Base-by-base conservation (phyloP, 1,284 basidiomycete genomes). In the Malassezia yamatoensis region DNA sequence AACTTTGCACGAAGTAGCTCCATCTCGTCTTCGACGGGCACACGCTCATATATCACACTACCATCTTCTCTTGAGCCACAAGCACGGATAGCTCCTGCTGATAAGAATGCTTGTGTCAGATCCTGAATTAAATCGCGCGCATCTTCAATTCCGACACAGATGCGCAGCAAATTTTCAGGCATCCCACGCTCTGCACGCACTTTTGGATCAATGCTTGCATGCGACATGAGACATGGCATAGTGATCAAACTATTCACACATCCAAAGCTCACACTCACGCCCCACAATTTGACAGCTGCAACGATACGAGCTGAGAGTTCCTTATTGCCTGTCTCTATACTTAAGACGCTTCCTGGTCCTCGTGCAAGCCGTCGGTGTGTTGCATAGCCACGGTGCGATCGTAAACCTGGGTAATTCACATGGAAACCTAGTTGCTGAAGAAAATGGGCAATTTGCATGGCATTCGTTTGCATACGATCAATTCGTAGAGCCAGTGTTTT, bases 201-300 rank as follows among this genome's bases (percentile, higher is more conserved):
- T 35, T 88, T 87, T 33, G 93, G 83, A 70, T 96, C 90, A 66
- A 99, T 99, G 38, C 91, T 96, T 29, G 94, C 91, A 77, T 99
- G 94, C 24, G 90, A 94, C 94, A 99, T 98, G 66, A 91, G 84
- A 76, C 94, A 98, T 42, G 94, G 94, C 94, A 99, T 98, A 66
- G 88, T 91, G 77, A 98, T 98, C 74, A 99, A 78, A 72, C 87
- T 90, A 80, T 99, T 98, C 66, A 99, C 91, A 65, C 89, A 91
- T 33, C 94, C 94, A 75, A 99, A 98, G 68, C 88, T 90, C 66
- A 98, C 94, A 62, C 86, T 90, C 72, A 99, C 96, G 34, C 93
- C 90, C 91, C 93, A 98, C 33, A 99, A 79, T 47, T 89, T 81
- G 9, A 93, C 88, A 1, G 85, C 86, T 6, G 87, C 90, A 9